phyloP scores from a whole-genome alignment of 2,329 filamentous ascomycete genomes.

The Ramularia collo-cygni region DNA sequence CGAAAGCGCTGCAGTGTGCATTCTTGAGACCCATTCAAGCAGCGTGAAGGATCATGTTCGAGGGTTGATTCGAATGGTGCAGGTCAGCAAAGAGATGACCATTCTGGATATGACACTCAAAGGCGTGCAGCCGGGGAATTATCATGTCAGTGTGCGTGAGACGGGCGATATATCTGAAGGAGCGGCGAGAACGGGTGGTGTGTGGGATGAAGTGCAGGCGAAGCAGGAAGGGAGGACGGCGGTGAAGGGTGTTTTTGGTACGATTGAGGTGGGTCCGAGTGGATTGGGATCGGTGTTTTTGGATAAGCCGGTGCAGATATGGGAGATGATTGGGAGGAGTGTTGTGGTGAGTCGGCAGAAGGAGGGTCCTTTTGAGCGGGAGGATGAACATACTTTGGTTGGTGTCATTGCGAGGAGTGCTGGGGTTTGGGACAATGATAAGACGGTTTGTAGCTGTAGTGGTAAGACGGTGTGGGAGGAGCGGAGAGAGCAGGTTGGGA shows the following conservation, averaged over 20 bases:
- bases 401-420: constrained; percentile 93
- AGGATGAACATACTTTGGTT: constrained; percentile 79
- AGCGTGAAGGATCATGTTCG: constrained; percentile 62
- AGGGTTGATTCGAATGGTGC: constrained; percentile 87
- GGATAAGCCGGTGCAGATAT: constrained; percentile 73
- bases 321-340: constrained; percentile 92
- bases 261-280: constrained; percentile 65
- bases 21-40: constrained; percentile 75
- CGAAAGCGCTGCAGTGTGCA: constrained; percentile 91
- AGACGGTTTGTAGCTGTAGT: constrained; percentile 95
- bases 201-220: constrained; percentile 60
- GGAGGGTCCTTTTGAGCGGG: constrained; percentile 46
- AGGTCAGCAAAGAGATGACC: constrained; percentile 71
- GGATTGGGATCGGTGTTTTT: constrained; percentile 75
- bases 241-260: constrained; percentile 62
- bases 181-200: constrained; percentile 70
- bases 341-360: constrained; percentile 70
- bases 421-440: constrained; percentile 98
- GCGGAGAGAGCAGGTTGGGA: constrained; percentile 77
- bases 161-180: constrained; percentile 81
- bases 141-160: constrained; percentile 77
- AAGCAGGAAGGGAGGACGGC: constrained; percentile 39
- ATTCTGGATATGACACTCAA: constrained; percentile 81
- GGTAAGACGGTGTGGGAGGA: constrained; percentile 99
- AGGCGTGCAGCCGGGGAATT: constrained; percentile 72